Evolutionary conservation across 1,139 yeast genomes (phyloP), one percentile per base, ranked within the genome.

Genomic region (Ogataea hybrid): DNA sequence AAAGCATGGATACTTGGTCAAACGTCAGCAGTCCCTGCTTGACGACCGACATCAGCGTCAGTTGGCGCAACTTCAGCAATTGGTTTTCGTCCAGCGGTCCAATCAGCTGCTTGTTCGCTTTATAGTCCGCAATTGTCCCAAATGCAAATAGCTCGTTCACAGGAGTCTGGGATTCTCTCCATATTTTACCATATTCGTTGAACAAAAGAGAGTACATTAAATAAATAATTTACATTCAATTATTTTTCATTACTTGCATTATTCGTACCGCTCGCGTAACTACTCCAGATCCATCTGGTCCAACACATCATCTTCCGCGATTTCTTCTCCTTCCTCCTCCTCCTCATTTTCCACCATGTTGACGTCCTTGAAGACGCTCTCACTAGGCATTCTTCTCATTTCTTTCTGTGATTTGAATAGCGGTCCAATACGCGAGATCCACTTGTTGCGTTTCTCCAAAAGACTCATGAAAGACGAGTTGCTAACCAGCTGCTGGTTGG

Each of bases 361-460:
- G 31, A 64, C 60, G 30, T 63, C 63, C 27, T 62, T 58, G 51
- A 81, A 81, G 3, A 86, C 73, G 21, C 82, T 71, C 44, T 75
- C 80, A 28, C 62, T 62, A 3, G 97, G 97, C 47, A 84, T 79
- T 37, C 94, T 70, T 57, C 82, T 78, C 85, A 85, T 84, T 56
- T 81, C 71, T 49, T 81, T 79, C 25, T 69, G 69, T 14, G 82
- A 72, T 45, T 69, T 71, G 64, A 92, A 92, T 42, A 90, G 73
- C 23, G 87, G 86, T 1, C 97, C 97, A 51, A 94, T 87, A 61
- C 82, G 87, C 18, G 76, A 78, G 37, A 90, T 84, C 98, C 98
- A 92, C 53, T 94, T 79, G 47, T 65, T 69, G 44, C 98, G 78
- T 65, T 92, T 92, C 51, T 90, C 97, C 51, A 92, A 66, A 44